phyloP scores from a whole-genome alignment of 768 basidiomycete genomes.

The Lactarius deliciosus region DNA sequence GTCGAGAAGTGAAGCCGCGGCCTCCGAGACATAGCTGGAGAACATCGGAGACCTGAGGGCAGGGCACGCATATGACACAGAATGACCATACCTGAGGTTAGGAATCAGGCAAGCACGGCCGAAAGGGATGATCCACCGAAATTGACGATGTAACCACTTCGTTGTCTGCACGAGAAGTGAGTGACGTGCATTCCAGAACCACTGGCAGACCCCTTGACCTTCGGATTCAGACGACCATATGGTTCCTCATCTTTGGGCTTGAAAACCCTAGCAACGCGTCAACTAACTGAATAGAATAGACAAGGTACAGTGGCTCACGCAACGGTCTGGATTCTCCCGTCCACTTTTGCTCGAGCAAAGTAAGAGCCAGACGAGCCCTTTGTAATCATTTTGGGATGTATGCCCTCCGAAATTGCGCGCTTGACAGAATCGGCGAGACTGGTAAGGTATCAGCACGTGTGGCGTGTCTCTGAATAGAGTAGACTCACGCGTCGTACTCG shows the following conservation, averaged over 20 bases:
- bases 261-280: constrained; percentile 59
- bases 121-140: constrained; percentile 88
- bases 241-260: constrained; percentile 93
- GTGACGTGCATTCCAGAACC: constrained; percentile 7
- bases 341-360: constrained; percentile 82
- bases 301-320: constrained; percentile 51
- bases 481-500: constrained; percentile 65
- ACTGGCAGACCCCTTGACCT: constrained; percentile 43
- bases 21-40: constrained; percentile 80
- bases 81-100: constrained; percentile 62
- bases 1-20: constrained; percentile 84
- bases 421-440: constrained; percentile 66
- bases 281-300: not conserved
- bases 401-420: constrained; percentile 68
- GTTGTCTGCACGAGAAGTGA: constrained; percentile 54
- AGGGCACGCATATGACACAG: not conserved
- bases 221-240: constrained; percentile 85
- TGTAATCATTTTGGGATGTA: constrained; percentile 88
- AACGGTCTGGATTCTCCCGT: constrained; percentile 73
- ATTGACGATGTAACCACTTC: constrained; percentile 87
- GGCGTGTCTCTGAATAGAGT: not conserved
- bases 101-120: constrained; percentile 88
- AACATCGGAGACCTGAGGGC: constrained; percentile 10
- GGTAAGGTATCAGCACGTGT: constrained; percentile 24
- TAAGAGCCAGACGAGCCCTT: constrained; percentile 92